Conservation (phyloP, 176 grass and related monocot species). For the Zea luxurians region DNA sequence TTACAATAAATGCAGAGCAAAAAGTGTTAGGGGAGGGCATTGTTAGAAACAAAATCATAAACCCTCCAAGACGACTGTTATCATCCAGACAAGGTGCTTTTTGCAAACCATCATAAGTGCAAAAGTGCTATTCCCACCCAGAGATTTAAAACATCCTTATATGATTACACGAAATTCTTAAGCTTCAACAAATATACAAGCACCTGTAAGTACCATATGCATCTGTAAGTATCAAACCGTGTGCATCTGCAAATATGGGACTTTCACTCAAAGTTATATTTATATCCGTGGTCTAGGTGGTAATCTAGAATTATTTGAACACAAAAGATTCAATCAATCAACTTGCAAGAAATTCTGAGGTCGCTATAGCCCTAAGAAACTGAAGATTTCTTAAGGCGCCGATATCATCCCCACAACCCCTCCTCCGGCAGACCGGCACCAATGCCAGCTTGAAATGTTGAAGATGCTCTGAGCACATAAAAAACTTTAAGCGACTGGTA, state of each 20-base stretch:
- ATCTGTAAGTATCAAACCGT: neutral
- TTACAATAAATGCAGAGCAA: constrained; percentile 13
- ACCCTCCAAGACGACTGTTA: neutral
- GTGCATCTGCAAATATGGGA: neutral
- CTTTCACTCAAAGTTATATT: neutral
- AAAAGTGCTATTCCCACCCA: neutral
- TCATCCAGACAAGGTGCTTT: neutral
- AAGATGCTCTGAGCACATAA: constrained; percentile 1
- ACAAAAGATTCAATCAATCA: neutral
- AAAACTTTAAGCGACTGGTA: neutral
- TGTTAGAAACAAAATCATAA: neutral
- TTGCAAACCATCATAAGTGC: neutral
- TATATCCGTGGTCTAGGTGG: neutral
- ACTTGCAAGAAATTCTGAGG: neutral
- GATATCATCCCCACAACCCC: neutral
- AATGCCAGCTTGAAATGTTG: neutral
- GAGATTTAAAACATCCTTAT: neutral
- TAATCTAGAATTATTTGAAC: neutral
- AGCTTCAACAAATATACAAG: neutral
- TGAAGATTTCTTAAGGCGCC: neutral
- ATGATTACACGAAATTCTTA: neutral
- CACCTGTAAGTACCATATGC: neutral
- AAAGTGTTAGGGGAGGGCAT: neutral
- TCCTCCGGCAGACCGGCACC: neutral
- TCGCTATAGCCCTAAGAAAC: neutral